Conservation (phyloP, 2,329 filamentous ascomycete genomes). For the Hymenoscyphus salicellus region DNA sequence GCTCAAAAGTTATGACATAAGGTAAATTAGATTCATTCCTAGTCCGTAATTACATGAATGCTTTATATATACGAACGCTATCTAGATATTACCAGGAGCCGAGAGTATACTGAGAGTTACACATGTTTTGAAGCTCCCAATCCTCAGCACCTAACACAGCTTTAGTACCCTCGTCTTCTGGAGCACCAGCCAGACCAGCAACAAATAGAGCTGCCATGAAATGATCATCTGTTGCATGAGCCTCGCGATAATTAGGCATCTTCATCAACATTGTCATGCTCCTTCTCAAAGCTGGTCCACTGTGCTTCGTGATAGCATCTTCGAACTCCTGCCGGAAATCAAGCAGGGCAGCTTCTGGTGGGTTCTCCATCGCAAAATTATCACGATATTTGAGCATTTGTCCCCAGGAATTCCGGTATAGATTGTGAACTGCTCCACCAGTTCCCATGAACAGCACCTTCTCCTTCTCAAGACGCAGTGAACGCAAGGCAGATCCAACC, state of each 20-base stretch:
- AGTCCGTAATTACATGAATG: too few relatives aligned
- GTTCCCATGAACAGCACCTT: constrained; percentile 52
- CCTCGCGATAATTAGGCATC: constrained; percentile 62
- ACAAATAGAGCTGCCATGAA: constrained; percentile 66
- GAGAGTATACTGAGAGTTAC: constrained; percentile 29
- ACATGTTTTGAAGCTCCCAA: constrained; percentile 53
- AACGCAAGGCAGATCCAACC: constrained; percentile 55
- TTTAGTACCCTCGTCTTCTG: constrained; percentile 43
- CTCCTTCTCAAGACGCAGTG: constrained; percentile 53
- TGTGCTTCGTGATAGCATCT: constrained; percentile 54
- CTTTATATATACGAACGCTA: too few relatives aligned
- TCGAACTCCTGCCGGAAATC: constrained; percentile 65
- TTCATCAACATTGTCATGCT: constrained; percentile 64
- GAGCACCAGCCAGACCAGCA: constrained; percentile 52
- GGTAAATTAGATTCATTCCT: too few relatives aligned
- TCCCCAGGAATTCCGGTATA: constrained; percentile 64
- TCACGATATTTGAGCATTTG: constrained; percentile 57
- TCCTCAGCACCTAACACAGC: constrained; percentile 54
- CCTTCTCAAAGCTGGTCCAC: constrained; percentile 52
- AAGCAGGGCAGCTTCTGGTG: constrained; percentile 58
- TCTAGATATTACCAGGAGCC: too few relatives aligned
- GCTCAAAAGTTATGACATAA: too few relatives aligned
- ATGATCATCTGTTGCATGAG: constrained; percentile 68
- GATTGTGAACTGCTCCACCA: constrained; percentile 66
- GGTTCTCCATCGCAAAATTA: constrained; percentile 58